A percentile compares a stretch with the other conserved stretches of the same genome.
Evolutionary conservation across 2,329 filamentous ascomycete species (phyloP).

Genomic region (Bipolaris bicolor): DNA sequence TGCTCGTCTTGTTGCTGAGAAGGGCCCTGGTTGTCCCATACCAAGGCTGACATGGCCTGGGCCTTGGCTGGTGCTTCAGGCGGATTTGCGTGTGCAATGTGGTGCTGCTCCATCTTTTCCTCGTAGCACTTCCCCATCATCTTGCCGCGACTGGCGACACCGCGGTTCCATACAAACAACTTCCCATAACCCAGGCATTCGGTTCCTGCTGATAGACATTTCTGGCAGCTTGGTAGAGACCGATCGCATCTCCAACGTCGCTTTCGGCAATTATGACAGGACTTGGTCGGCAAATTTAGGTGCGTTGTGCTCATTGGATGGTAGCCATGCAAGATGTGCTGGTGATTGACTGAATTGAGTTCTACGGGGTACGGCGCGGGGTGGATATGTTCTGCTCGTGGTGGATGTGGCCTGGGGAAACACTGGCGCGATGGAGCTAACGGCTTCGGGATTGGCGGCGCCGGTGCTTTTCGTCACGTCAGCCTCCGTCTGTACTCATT

Average conservation of each 20-base stretch:
- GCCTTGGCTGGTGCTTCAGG: constrained; percentile 36
- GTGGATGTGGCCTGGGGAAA: constrained; percentile 17
- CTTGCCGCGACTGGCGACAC: constrained; percentile 59
- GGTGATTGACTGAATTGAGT: constrained; percentile 29
- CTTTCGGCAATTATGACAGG: constrained; percentile 68
- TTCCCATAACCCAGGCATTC: constrained; percentile 68
- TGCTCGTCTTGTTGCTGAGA: not conserved
- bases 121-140: constrained; percentile 61
- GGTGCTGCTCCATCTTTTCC: constrained; percentile 30
- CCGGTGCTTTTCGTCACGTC: constrained; percentile 21
- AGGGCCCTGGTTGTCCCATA: constrained; percentile 23
- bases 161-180: constrained; percentile 65
- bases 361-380: constrained; percentile 8
- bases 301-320: constrained; percentile 42
- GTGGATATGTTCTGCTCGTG: constrained; percentile 20
- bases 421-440: constrained; percentile 19
- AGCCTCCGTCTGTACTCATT: constrained; percentile 9
- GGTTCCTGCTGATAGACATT: constrained; percentile 62
- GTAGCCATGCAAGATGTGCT: constrained; percentile 40
- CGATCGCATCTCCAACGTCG: constrained; percentile 67
- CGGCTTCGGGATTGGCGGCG: constrained; percentile 9
- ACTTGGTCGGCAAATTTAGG: constrained; percentile 44
- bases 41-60: constrained; percentile 25
- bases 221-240: constrained; percentile 64
- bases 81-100: constrained; percentile 2